A percentile compares a stretch with the other conserved stretches of the same genome.
Conservation (phyloP, 2,329 filamentous ascomycete species). For the Talaromyces pinophilus region DNA sequence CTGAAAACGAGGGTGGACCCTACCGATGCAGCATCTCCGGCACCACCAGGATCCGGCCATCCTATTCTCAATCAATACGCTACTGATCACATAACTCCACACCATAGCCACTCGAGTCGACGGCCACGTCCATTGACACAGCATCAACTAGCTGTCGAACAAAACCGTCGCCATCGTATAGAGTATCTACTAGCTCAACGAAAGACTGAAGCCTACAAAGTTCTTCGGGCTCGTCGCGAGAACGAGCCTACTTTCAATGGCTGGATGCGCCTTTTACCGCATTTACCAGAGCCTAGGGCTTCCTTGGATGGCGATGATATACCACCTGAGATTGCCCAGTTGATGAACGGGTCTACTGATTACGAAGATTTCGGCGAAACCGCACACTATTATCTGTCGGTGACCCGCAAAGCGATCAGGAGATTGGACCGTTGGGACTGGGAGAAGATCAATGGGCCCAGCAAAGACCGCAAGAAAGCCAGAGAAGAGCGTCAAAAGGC, state of each 20-base stretch:
- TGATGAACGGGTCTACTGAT: constrained; percentile 28
- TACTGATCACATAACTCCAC: constrained; percentile 34
- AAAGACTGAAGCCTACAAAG: constrained; percentile 40
- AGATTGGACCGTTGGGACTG: constrained; percentile 50
- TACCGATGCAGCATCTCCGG: constrained; percentile 45
- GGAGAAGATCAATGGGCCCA: constrained; percentile 43
- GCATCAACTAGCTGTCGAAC: constrained; percentile 53
- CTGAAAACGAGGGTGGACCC: constrained; percentile 47
- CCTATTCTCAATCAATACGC: constrained; percentile 46
- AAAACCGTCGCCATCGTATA: constrained; percentile 51
- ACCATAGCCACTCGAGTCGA: constrained; percentile 35
- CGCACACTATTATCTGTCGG: constrained; percentile 47
- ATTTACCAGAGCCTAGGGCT: constrained; percentile 49
- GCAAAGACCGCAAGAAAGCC: constrained; percentile 40
- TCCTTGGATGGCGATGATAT: constrained; percentile 45
- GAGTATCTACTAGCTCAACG: constrained; percentile 50
- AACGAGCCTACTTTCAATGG: constrained; percentile 43
- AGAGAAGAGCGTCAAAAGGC: constrained; percentile 42
- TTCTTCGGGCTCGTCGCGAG: constrained; percentile 42
- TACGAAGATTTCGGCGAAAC: constrained; percentile 53
- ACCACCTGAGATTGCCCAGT: constrained; percentile 5
- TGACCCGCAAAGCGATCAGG: constrained; percentile 46
- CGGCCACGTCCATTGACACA: constrained; percentile 52
- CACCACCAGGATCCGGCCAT: constrained; percentile 46
- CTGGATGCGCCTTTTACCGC: constrained; percentile 45